Percentiles rank a stretch among this genome's conserved stretches.
Evolutionary conservation across 331 rosid genomes (phyloP).

Genomic region (Quercus phellos): DNA sequence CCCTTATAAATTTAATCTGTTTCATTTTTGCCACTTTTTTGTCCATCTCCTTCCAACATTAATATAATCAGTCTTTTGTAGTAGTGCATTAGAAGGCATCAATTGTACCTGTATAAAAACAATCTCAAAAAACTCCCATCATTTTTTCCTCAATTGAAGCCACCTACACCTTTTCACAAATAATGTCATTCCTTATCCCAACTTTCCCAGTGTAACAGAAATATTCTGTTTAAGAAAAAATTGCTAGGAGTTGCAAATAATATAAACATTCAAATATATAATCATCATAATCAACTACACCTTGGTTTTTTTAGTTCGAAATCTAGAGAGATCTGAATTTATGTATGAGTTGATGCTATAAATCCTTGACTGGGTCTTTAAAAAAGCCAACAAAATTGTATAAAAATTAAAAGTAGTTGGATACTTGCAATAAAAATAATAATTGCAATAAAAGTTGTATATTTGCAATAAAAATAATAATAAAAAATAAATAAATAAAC

Average conservation of each 20-base stretch:
- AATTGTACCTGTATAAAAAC: not conserved
- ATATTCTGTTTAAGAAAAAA: not conserved
- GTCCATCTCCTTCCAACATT: not conserved
- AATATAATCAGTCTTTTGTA: no score
- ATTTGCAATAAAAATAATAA: not conserved
- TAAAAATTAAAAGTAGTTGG: not conserved
- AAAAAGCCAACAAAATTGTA: not conserved
- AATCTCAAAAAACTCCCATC: not conserved
- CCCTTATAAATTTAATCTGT: not conserved
- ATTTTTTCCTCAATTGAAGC: not conserved
- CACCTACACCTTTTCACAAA: not conserved
- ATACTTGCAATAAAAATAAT: not conserved
- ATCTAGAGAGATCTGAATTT: not conserved
- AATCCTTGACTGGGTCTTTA: not conserved
- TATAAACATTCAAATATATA: not conserved
- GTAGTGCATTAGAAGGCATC: not conserved
- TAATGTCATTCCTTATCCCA: not conserved
- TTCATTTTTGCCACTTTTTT: not conserved
- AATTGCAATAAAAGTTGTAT: not conserved
- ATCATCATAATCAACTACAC: not conserved
- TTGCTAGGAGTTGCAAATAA: not conserved
- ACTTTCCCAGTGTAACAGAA: not conserved
- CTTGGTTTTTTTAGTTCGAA: not conserved
- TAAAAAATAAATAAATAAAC: not conserved
- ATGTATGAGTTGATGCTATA: not conserved